Base-by-base conservation (phyloP, 768 basidiomycete species). In the Boletus insuetus region DNA sequence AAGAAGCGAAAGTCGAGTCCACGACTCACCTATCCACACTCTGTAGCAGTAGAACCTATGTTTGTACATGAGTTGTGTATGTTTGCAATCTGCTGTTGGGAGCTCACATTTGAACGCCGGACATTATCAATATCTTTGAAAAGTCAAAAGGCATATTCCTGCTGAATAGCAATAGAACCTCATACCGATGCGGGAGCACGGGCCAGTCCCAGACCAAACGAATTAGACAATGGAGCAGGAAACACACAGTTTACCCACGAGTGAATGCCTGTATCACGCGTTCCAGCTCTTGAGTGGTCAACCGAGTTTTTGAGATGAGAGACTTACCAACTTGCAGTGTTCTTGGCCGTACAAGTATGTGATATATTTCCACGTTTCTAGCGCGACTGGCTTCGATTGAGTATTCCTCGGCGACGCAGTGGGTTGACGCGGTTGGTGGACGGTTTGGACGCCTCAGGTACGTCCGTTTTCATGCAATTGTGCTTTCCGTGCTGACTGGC, bases 21-120 rank as follows among this genome's bases (percentile, higher is more conserved):
- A 35, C 9, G 6, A 45, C 48, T 12, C n/a, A 55, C 54, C 48
- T 49, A 49, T 49, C 53, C 53, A 54, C 3, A 55, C 35, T 48
- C 35, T 48, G 35, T 48, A 26, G 46, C 46, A 48, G 35, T 48
- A 48, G 10, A 48, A 48, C 34, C 49, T 55, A 46, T 20, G 16
- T 0, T 34, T 29, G 2, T 13, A n/a, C 32, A 10, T 45, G 10
- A 45, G 19, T 45, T 16, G n/a, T 13, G 29, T 14, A n/a, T 16
- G 8, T 10, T 38, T 12, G 26, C 13, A 14, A 22, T 29, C 13
- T 9, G 29, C 3, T 6, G 22, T 20, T 1, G 12, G 3, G 22
- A 20, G 4, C 49, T 49, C 26, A 51, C 54, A 26, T 29, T 35
- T 55, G 43, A 7, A 55, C 54, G 16, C 13, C 35, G 19, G 41